Conservation (phyloP, 139 green algal genomes). For the Chlorella sp. region DNA sequence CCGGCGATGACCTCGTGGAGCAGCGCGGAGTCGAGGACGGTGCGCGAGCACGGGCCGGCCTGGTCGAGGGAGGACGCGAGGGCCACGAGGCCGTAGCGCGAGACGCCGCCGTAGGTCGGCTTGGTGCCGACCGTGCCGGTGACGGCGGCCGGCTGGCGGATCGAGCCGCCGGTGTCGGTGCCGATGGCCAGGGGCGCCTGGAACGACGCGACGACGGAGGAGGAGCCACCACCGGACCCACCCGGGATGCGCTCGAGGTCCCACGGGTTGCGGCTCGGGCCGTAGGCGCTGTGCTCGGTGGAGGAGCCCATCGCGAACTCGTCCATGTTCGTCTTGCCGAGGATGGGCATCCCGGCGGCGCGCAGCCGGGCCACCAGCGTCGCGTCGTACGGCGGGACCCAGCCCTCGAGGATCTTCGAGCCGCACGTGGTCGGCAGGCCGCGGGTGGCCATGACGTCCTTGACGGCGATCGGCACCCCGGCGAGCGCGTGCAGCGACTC, state of each 20-base stretch:
- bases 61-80: constrained; percentile 91
- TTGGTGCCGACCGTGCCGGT: constrained; percentile 94
- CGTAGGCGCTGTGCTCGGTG: constrained; percentile 86
- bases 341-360: constrained; percentile 65
- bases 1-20: constrained; percentile 66
- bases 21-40: constrained; percentile 84
- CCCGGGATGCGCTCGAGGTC: constrained; percentile 76
- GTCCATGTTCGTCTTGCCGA: constrained; percentile 98
- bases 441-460: too few relatives aligned
- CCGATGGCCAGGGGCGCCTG: constrained; percentile 74
- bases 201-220: constrained; percentile 80
- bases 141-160: constrained; percentile 92
- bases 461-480: too few relatives aligned
- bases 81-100: constrained; percentile 83
- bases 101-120: constrained; percentile 92
- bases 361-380: constrained; percentile 63
- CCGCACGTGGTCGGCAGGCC: too few relatives aligned
- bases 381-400: constrained; percentile 68
- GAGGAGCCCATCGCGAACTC: constrained; percentile 97
- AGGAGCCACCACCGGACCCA: constrained; percentile 90
- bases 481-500: too few relatives aligned
- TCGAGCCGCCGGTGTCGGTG: constrained; percentile 89
- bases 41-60: constrained; percentile 73
- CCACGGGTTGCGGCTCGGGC: constrained; percentile 69
- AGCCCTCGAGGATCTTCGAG: too few relatives aligned